phyloP scores from a whole-genome alignment of 129 eudicot species.

The Pittosporum tobira region DNA sequence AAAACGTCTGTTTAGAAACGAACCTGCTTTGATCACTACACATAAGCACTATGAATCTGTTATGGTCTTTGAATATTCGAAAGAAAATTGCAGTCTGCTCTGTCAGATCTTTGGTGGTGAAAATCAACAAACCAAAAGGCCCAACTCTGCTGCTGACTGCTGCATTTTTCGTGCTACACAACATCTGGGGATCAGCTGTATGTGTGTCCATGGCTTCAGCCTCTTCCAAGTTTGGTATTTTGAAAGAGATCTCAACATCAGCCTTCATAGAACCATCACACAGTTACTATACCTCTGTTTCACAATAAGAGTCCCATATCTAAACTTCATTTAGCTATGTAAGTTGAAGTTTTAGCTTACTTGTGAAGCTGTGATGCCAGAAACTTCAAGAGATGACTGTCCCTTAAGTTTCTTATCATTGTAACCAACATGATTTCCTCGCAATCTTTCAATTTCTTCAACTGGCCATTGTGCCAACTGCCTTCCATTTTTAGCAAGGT shows the following conservation, averaged over 20 bases:
- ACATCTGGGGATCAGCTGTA: constrained; percentile 38
- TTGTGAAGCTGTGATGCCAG: constrained; percentile 58
- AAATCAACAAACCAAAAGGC: constrained; percentile 70
- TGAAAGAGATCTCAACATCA: constrained; percentile 51
- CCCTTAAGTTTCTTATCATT: constrained; percentile 30
- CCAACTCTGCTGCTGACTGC: constrained; percentile 42
- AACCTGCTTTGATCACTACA: constrained; percentile 91
- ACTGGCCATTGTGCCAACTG: constrained; percentile 69
- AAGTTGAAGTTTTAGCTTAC: constrained; percentile 13
- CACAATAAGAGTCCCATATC: background rate
- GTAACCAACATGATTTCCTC: constrained; percentile 18
- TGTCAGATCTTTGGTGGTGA: constrained; percentile 54
- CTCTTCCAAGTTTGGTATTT: constrained; percentile 29
- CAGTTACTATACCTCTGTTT: too few species aligned
- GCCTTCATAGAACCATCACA: constrained; percentile 25
- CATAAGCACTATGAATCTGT: constrained; percentile 47
- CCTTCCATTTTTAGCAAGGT: constrained; percentile 36
- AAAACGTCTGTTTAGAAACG: background rate
- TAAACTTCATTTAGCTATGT: background rate
- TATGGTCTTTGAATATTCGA: constrained; percentile 28
- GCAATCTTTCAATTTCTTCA: constrained; percentile 44
- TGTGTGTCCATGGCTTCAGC: constrained; percentile 32
- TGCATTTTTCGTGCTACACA: constrained; percentile 37
- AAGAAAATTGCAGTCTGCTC: constrained; percentile 74
- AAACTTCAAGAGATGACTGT: constrained; percentile 32